Evolutionary conservation across 164 flowering plant species (phyloP), one percentile per base, ranked within the genome.

Genomic region (Cinnamomum micranthum): DNA sequence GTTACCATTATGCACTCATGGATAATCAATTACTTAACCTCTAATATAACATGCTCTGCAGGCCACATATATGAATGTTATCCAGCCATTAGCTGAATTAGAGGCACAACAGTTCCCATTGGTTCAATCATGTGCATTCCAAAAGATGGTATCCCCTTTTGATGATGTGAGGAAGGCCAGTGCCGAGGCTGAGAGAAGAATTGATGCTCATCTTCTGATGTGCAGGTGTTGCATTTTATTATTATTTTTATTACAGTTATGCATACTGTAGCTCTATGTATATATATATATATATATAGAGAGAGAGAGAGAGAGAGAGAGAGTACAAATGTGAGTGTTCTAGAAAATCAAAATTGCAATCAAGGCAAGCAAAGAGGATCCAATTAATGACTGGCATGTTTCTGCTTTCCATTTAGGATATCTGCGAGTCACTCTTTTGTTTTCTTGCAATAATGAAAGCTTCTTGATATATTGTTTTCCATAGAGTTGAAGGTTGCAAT

Each of bases 131-230:
- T 96, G 99, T 76, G 72, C 88, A 27, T 87, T 96, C 73, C 99
- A 90, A 14, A 92, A 89, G 77, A 79, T 93, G 81, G 92, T 94
- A 20, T 81, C 93, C 9, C 50, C 82, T 72, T 85, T 86, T 7
- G 94, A 88, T 64, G 98, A 87, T 68, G 87, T 92, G 33, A 85
- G 89, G 25, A 89, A 88, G 84, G 98, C 99, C 11, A 92, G 99
- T 82, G 87, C 85, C 74, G 95, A 92, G 85, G 99, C 98, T 14
- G 99, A 90, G 83, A 80, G 86, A 74, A 86, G 83, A 81, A 88
- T 96, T 66, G 94, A 91, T 85, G 84, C 87, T 65, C 95, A 96
- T 76, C 72, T 80, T 76, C 80, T 77, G 31, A 72, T 71, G 41
- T 92, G 94, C 97, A 90, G 98, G 99, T 95, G 70, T 70, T 27